Conservation (phyloP, 1,139 yeast species). For the Yamadazyma aaseri region DNA sequence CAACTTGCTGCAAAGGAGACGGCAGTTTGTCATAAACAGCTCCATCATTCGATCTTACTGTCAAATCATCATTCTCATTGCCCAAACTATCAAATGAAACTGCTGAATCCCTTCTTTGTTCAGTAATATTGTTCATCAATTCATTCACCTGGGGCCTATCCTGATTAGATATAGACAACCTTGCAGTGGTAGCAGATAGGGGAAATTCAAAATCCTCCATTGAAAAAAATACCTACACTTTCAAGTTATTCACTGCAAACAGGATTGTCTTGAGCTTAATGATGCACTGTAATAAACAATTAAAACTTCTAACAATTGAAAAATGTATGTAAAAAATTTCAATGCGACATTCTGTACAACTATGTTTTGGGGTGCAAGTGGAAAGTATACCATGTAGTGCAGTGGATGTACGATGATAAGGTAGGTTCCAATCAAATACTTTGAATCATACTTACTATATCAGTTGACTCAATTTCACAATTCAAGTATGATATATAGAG, state of each 20-base stretch:
- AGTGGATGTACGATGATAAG: too few relatives aligned
- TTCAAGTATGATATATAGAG: neutral
- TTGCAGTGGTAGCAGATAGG: constrained; percentile 6
- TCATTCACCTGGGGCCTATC: constrained; percentile 2
- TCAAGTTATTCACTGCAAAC: neutral
- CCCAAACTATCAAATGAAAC: constrained; percentile 19
- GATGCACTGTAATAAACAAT: too few relatives aligned
- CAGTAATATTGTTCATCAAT: neutral
- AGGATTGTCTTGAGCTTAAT: too few relatives aligned
- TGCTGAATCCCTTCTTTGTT: constrained; percentile 24
- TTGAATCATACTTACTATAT: neutral
- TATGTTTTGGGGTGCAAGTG: too few relatives aligned
- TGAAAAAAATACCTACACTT: neutral
- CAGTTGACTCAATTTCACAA: neutral
- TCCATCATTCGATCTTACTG: neutral
- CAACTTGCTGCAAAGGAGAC: too few relatives aligned
- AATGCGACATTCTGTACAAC: too few relatives aligned
- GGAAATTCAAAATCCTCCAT: constrained; percentile 4
- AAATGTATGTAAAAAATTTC: too few relatives aligned
- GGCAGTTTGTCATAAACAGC: constrained; percentile 31
- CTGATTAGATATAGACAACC: constrained; percentile 8
- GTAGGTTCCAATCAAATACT: too few relatives aligned
- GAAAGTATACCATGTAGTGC: too few relatives aligned
- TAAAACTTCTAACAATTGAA: too few relatives aligned
- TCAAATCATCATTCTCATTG: constrained; percentile 3